phyloP scores from a whole-genome alignment of 345 rosid genomes.

The Pistacia integerrima region DNA sequence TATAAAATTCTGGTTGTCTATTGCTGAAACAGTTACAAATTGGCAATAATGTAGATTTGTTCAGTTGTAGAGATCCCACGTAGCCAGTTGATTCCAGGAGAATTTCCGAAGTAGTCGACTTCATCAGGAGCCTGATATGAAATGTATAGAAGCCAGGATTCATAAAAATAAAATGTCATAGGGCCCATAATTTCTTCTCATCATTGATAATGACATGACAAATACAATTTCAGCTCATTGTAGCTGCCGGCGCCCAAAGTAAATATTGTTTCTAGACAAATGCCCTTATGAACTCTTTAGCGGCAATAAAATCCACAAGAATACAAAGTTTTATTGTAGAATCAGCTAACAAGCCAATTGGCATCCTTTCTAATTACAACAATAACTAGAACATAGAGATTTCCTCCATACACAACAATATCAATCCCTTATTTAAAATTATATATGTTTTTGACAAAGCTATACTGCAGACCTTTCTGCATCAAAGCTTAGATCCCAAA shows the following conservation, averaged over 20 bases:
- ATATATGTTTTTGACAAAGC: background rate
- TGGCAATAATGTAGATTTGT: background rate
- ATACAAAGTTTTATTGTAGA: constrained; percentile 33
- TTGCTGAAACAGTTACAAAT: background rate
- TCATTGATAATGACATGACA: constrained; percentile 13
- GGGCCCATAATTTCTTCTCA: background rate
- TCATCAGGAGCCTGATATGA: background rate
- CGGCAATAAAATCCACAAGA: constrained; percentile 15
- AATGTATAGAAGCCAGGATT: background rate
- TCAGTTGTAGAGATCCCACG: background rate
- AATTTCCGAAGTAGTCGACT: background rate
- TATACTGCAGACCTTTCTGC: constrained; percentile 16
- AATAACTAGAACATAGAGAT: constrained; percentile 31
- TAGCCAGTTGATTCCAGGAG: background rate
- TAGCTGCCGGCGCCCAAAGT: constrained; percentile 31
- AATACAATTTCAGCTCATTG: background rate
- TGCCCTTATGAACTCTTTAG: constrained; percentile 11
- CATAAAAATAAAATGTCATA: no score
- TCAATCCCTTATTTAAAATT: constrained; percentile 7
- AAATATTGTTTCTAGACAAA: background rate
- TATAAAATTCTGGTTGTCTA: background rate
- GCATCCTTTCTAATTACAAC: constrained; percentile 10
- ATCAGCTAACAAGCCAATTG: constrained; percentile 34
- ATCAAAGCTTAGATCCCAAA: constrained; percentile 15
- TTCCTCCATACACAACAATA: constrained; percentile 26